These are phyloP conservation scores for Colletotrichum tropicale DNA, from an alignment of 2,329 filamentous ascomycete genomes.

Conservation along the genomic window DNA sequence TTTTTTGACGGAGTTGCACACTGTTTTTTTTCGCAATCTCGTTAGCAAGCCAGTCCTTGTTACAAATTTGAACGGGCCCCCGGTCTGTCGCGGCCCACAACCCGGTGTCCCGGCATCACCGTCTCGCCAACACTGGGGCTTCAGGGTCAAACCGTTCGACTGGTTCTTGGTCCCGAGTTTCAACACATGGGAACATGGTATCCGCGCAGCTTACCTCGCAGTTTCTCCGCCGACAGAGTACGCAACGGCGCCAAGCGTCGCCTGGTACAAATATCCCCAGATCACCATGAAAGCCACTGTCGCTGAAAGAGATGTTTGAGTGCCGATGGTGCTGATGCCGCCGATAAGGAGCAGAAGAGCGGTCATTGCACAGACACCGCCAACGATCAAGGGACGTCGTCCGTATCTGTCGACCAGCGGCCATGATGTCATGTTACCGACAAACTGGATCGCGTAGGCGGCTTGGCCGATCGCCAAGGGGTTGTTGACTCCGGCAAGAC, in stretches of 20 bases:
- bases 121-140: neutral
- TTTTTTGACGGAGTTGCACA: slow-evolving; percentile 33
- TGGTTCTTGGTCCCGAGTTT: neutral
- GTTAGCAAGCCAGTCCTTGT: slow-evolving; percentile 71
- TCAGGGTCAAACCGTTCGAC: neutral
- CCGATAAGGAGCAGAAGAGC: slow-evolving; percentile 31
- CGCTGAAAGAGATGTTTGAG: slow-evolving; percentile 21
- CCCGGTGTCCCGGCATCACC: neutral
- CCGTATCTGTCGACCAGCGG: slow-evolving; percentile 32
- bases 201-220: slow-evolving; percentile 20
- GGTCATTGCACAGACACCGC: slow-evolving; percentile 30
- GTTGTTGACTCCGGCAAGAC: slow-evolving; percentile 30
- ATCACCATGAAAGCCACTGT: slow-evolving; percentile 32
- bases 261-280: slow-evolving; percentile 32
- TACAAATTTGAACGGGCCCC: slow-evolving; percentile 65
- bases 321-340: slow-evolving; percentile 31
- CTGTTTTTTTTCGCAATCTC: slow-evolving; percentile 64
- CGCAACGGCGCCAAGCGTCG: slow-evolving; percentile 30
- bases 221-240: slow-evolving; percentile 35
- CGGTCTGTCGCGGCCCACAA: slow-evolving; percentile 34
- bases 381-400: slow-evolving; percentile 31
- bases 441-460: slow-evolving; percentile 31
- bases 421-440: slow-evolving; percentile 34
- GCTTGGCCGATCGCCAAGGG: slow-evolving; percentile 30
- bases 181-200: neutral